Evolutionary conservation across 306 rosid genomes (phyloP), one percentile per base, ranked within the genome.

Genomic region (Medicago arabica): DNA sequence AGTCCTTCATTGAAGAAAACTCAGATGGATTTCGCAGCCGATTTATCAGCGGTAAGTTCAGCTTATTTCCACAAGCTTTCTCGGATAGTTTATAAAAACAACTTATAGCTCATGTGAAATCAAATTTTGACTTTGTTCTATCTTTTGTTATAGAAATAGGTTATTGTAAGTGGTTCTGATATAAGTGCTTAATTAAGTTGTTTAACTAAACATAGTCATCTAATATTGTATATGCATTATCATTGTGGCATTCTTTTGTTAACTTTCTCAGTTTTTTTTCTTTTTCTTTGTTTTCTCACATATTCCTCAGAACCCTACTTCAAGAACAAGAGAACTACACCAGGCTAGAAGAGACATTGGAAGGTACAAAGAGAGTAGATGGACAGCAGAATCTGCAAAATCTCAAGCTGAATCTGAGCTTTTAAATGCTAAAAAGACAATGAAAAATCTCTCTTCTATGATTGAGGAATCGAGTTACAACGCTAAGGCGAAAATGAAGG

Each of bases 351-450:
- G 83, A 82, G 89, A 89, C 67, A 84, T 85, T 76, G 89, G 82
- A 11, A 78, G 71, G 71, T 87, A 79, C 77, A 86, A 74, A 47
- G 92, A 82, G 46, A 88, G 76, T 17, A 85, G 60, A 83, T 76
- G 75, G 69, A 83, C 83, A 16, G 83, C 89, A 50, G 93, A 87
- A 64, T 81, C 85, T 44, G 36, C 71, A 72, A 87, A 75, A 84
- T 85, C 86, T 13, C 78, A 78, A 55, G 92, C 98, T 8, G 88
- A 88, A 75, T 82, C 85, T 6, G 92, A 89, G 80, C 92, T 85
- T 69, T 71, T 70, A 10, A 66, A 70, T 54, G 91, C 89, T 6
- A 85, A 77, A 78, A 85, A 65, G 85, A 82, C 79, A 14, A 84
- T 63, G 60, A 84, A 81, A 54, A 67, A 79, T 68, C 83, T 89